These are phyloP conservation scores for Rhizopus stolonifer DNA, from an alignment of 371 early-diverging fungal species.

Conservation along the genomic window DNA sequence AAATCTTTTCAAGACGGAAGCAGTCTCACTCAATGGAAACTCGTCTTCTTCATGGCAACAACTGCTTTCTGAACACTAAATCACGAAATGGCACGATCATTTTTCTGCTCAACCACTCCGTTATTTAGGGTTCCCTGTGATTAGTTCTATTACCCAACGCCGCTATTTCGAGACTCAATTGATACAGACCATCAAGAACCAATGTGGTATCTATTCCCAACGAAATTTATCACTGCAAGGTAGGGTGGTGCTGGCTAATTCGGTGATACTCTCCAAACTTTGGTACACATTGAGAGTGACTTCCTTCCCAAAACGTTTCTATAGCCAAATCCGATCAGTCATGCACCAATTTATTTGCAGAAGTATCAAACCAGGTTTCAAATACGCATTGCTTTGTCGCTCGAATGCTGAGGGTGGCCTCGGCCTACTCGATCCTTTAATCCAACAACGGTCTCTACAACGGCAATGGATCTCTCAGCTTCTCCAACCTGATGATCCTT, in stretches of 20 bases:
- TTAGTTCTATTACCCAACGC: neutral
- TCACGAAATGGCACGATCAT: neutral
- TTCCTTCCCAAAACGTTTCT: too few relatives aligned
- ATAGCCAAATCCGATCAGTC: too few relatives aligned
- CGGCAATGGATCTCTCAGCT: too few relatives aligned
- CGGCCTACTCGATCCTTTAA: too few relatives aligned
- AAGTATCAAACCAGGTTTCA: too few relatives aligned
- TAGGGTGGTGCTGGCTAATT: neutral
- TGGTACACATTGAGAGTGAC: too few relatives aligned
- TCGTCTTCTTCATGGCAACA: neutral
- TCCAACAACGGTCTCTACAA: too few relatives aligned
- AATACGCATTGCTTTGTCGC: too few relatives aligned
- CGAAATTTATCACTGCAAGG: neutral
- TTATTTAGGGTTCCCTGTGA: slow-evolving; percentile 1
- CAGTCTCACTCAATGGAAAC: neutral
- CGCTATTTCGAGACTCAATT: neutral
- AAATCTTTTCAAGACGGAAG: neutral
- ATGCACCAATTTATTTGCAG: too few relatives aligned
- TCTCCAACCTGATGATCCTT: too few relatives aligned
- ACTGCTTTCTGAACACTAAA: neutral
- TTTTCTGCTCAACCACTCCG: neutral
- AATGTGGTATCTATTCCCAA: neutral
- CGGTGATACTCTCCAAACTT: neutral
- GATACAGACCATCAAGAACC: neutral
- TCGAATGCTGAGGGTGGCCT: too few relatives aligned